Evolutionary conservation across 805 yeast species (phyloP).

Genomic region (Metschnikowia reukaufii): DNA sequence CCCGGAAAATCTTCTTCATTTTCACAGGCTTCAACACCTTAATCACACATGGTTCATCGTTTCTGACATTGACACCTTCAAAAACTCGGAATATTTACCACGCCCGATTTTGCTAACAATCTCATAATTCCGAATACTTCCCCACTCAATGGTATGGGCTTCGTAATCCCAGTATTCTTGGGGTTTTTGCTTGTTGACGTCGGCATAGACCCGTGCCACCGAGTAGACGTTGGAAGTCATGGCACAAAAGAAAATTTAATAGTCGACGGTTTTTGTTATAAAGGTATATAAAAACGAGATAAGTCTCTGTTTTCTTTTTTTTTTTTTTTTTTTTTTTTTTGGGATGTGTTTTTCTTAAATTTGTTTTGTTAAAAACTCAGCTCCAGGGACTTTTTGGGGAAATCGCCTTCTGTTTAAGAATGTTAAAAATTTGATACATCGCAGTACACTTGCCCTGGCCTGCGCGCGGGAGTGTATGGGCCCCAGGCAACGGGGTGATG

Average conservation of each 20-base stretch:
- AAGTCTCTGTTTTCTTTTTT: too few relatives aligned
- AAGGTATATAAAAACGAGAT: too few relatives aligned
- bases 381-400: too few relatives aligned
- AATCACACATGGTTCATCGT: conserved; percentile 67
- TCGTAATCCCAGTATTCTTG: conserved; percentile 86
- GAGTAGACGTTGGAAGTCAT: conserved; percentile 24
- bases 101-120: conserved; percentile 83
- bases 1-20: conserved; percentile 86
- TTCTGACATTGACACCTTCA: conserved; percentile 71
- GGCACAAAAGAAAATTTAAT: too few relatives aligned
- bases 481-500: background rate
- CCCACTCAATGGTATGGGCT: conserved; percentile 48
- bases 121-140: conserved; percentile 57
- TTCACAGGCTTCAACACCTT: conserved; percentile 92
- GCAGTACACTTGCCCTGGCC: conserved; percentile 11
- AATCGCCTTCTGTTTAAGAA: background rate
- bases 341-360: conserved; percentile 4
- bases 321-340: background rate
- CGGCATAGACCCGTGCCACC: conserved; percentile 63
- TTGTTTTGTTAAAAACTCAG: too few relatives aligned
- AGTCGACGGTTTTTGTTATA: too few relatives aligned
- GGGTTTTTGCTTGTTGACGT: conserved; percentile 67
- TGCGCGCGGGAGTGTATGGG: conserved; percentile 11
- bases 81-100: conserved; percentile 94
- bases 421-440: conserved; percentile 13